Evolutionary conservation across 2,329 filamentous ascomycete genomes (phyloP).

Genomic region (Paracoccidioides lutzii): DNA sequence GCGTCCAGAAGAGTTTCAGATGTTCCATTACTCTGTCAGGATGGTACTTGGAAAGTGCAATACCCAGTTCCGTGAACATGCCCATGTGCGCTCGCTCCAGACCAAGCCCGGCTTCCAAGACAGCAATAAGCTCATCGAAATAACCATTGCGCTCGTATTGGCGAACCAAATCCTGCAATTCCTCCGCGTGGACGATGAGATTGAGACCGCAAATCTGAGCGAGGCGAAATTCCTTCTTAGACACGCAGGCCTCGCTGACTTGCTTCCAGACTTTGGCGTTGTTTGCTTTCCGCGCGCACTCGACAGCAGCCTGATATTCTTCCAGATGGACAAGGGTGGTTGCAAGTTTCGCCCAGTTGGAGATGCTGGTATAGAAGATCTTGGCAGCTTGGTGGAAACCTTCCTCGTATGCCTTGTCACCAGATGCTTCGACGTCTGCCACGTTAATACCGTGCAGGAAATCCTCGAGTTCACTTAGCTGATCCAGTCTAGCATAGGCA

Average conservation of each 20-base stretch:
- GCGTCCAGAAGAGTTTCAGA: constrained; percentile 93
- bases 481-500: constrained; percentile 80
- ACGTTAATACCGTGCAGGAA: constrained; percentile 90
- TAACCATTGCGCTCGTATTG: constrained; percentile 96
- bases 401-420: constrained; percentile 95
- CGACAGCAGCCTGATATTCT: constrained; percentile 94
- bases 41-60: constrained; percentile 87
- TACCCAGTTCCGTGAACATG: constrained; percentile 88
- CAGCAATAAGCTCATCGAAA: constrained; percentile 91
- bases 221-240: constrained; percentile 97
- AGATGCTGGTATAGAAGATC: constrained; percentile 97
- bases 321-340: constrained; percentile 94
- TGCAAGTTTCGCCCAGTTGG: constrained; percentile 98
- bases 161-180: constrained; percentile 81
- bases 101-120: constrained; percentile 89
- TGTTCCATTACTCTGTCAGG: constrained; percentile 97
- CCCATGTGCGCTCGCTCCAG: constrained; percentile 90
- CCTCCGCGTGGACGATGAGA: constrained; percentile 92
- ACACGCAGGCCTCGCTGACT: constrained; percentile 89
- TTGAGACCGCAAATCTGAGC: constrained; percentile 98
- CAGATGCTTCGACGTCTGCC: constrained; percentile 88
- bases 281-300: constrained; percentile 96
- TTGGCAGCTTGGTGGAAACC: constrained; percentile 92
- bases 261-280: constrained; percentile 99
- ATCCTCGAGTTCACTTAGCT: constrained; percentile 86